Evolutionary conservation across 495 filamentous ascomycete species (phyloP).

Genomic region (Podospora didyma): DNA sequence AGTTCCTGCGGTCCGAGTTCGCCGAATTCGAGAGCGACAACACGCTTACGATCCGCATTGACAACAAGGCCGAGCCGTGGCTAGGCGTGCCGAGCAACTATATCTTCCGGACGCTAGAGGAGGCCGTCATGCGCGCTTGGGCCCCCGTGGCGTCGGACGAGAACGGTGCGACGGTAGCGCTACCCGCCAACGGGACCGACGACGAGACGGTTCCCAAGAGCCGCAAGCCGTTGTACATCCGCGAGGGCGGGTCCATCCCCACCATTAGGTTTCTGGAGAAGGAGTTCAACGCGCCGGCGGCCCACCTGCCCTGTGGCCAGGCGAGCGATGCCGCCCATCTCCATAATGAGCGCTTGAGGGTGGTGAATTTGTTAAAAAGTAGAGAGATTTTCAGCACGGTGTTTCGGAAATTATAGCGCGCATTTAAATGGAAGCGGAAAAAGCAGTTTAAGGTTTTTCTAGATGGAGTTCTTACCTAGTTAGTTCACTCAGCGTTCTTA

Average conservation of each 20-base stretch:
- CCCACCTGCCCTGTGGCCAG: slow-evolving; percentile 91
- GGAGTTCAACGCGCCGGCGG: slow-evolving; percentile 87
- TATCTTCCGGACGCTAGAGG: slow-evolving; percentile 84
- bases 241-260: slow-evolving; percentile 92
- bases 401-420: slow-evolving; percentile 50
- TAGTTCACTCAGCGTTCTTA: too few relatives aligned
- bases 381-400: slow-evolving; percentile 86
- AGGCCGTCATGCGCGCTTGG: slow-evolving; percentile 85
- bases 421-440: too few relatives aligned
- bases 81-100: slow-evolving; percentile 87
- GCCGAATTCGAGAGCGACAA: slow-evolving; percentile 71
- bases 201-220: slow-evolving; percentile 25
- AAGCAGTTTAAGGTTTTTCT: too few relatives aligned
- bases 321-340: slow-evolving; percentile 92
- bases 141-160: background rate
- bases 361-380: slow-evolving; percentile 86
- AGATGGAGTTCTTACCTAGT: too few relatives aligned
- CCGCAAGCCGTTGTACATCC: slow-evolving; percentile 75
- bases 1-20: slow-evolving; percentile 70
- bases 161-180: background rate
- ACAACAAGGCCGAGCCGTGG: slow-evolving; percentile 94
- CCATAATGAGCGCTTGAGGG: slow-evolving; percentile 85
- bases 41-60: slow-evolving; percentile 74
- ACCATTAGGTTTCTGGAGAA: slow-evolving; percentile 92
- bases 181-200: slow-evolving; percentile 12